A percentile compares a stretch with the other conserved stretches of the same genome.
phyloP scores from a whole-genome alignment of 1,284 basidiomycete genomes.

The Porogramme epimiltina region DNA sequence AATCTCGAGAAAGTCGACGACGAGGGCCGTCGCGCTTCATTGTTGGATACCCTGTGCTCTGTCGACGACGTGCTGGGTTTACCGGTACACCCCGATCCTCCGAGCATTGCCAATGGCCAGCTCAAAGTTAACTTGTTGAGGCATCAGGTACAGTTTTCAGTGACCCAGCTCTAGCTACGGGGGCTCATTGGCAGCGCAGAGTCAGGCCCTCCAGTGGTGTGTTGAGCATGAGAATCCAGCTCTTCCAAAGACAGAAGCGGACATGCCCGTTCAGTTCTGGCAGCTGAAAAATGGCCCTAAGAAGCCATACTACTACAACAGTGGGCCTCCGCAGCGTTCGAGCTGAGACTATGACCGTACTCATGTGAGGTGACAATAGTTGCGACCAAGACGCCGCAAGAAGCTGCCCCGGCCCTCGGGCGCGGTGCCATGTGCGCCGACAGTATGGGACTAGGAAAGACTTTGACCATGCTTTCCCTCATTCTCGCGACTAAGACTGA shows the following conservation, averaged over 20 bases:
- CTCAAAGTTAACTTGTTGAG: conserved; percentile 73
- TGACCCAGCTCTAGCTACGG: conserved; percentile 3
- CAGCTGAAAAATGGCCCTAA: conserved; percentile 53
- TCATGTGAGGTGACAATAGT: conserved; percentile 41
- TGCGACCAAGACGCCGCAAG: conserved; percentile 79
- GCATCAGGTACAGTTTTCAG: conserved; percentile 62
- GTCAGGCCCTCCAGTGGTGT: conserved; percentile 80
- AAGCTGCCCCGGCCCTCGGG: conserved; percentile 65
- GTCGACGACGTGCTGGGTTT: conserved; percentile 69
- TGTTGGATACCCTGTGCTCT: conserved; percentile 70
- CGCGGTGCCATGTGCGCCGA: conserved; percentile 86
- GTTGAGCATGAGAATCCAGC: conserved; percentile 74
- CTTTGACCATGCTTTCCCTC: conserved; percentile 78
- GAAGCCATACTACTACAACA: conserved; percentile 68
- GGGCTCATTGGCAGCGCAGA: conserved; percentile 40
- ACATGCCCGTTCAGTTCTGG: conserved; percentile 89
- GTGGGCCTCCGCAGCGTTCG: too few relatives aligned
- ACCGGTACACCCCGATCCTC: conserved; percentile 67
- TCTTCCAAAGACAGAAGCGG: conserved; percentile 63
- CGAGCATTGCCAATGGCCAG: conserved; percentile 63
- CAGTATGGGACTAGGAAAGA: conserved; percentile 90
- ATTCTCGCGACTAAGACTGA: conserved; percentile 77
- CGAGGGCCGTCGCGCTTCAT: conserved; percentile 67
- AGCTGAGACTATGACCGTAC: neutral
- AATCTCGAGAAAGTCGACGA: conserved; percentile 78